These are phyloP conservation scores for Diaporthe caulivora DNA, from an alignment of 2,329 filamentous ascomycete species.

Conservation along the genomic window DNA sequence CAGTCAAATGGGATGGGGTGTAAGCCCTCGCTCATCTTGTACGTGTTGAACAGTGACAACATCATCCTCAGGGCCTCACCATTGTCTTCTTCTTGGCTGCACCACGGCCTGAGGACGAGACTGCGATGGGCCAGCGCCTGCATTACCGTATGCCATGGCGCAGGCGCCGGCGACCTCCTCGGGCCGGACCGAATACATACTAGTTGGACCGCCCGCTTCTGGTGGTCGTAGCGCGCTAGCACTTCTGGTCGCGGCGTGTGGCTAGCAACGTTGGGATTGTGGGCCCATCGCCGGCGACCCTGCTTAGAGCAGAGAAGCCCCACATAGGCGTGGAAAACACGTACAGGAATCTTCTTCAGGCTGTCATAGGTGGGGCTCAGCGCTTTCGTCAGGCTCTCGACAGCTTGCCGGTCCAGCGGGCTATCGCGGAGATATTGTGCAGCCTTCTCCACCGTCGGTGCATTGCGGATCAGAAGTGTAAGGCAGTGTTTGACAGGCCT, in stretches of 20 bases:
- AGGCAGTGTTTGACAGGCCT: conserved; percentile 64
- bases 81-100: conserved; percentile 45
- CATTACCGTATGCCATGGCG: conserved; percentile 59
- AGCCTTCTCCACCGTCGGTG: conserved; percentile 60
- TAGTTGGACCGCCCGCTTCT: conserved; percentile 53
- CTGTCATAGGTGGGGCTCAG: conserved; percentile 41
- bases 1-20: conserved; percentile 52
- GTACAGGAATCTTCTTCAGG: conserved; percentile 48
- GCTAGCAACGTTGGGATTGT: not conserved
- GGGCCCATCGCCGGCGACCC: conserved; percentile 32
- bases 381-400: conserved; percentile 40
- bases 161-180: conserved; percentile 27
- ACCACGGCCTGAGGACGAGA: conserved; percentile 47
- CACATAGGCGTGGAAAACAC: conserved; percentile 64
- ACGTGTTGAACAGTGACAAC: conserved; percentile 47
- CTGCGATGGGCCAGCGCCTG: conserved; percentile 52
- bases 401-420: conserved; percentile 43
- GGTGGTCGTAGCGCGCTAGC: conserved; percentile 27
- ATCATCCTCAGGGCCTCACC: conserved; percentile 49
- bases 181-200: conserved; percentile 45
- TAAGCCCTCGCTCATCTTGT: conserved; percentile 47
- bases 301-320: conserved; percentile 55
- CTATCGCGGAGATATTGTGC: conserved; percentile 64
- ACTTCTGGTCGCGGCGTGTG: conserved; percentile 26
- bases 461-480: conserved; percentile 66